phyloP scores from a whole-genome alignment of 495 filamentous ascomycete species.

The Lophiostoma macrostomum region DNA sequence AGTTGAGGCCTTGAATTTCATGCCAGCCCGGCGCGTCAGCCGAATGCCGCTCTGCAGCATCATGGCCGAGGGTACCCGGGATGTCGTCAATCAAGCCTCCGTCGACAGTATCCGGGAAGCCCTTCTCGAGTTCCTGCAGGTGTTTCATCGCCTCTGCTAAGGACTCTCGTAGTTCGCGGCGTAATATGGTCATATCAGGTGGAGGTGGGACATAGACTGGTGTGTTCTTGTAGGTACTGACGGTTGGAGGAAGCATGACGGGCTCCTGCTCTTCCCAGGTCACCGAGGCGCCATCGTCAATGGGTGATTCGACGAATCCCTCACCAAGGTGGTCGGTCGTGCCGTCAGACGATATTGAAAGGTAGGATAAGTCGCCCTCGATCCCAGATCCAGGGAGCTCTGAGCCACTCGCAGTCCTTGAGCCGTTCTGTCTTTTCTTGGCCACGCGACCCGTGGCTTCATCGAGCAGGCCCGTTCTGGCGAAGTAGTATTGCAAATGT shows the following conservation, averaged over 20 bases:
- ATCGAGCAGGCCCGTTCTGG: conserved; percentile 86
- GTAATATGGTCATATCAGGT: conserved; percentile 73
- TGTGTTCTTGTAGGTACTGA: conserved; percentile 90
- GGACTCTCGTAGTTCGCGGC: conserved; percentile 66
- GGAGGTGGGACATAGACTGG: conserved; percentile 83
- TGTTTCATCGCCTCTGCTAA: conserved; percentile 64
- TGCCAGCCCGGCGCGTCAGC: conserved; percentile 61
- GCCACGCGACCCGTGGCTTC: conserved; percentile 85
- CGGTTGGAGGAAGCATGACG: conserved; percentile 88
- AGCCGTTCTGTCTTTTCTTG: conserved; percentile 55
- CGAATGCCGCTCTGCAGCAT: conserved; percentile 38
- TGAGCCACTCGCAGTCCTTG: conserved; percentile 24
- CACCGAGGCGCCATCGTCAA: conserved; percentile 50
- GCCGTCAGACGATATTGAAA: conserved; percentile 10
- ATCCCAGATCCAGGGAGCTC: conserved; percentile 17
- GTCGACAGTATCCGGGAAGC: conserved; percentile 10
- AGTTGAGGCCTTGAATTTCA: conserved; percentile 85
- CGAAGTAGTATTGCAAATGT: conserved; percentile 97
- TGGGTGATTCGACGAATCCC: conserved; percentile 55
- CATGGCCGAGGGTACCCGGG: conserved; percentile 3
- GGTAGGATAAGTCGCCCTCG: conserved; percentile 14
- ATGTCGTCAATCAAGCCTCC: background rate
- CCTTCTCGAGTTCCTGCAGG: conserved; percentile 47
- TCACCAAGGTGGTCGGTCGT: conserved; percentile 31
- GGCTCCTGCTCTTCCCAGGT: conserved; percentile 58